phyloP scores from a whole-genome alignment of 176 grass and related monocot genomes.

The Paspalum vaginatum region DNA sequence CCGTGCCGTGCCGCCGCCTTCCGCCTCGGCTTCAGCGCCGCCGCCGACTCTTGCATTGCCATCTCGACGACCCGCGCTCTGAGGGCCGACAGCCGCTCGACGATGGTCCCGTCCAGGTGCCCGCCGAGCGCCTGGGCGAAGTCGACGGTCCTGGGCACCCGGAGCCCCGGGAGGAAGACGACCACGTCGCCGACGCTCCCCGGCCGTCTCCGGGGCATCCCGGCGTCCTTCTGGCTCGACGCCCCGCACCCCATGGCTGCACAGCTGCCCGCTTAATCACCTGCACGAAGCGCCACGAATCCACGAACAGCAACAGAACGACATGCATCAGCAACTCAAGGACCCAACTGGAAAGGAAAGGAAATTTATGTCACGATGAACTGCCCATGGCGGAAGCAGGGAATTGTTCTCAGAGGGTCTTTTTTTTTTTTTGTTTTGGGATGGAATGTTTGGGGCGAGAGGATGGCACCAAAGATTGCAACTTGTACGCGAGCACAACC shows the following conservation, averaged over 20 bases:
- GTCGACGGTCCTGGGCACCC: slow-evolving; percentile 68
- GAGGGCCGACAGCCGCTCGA: slow-evolving; percentile 61
- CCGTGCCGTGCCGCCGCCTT: slow-evolving; percentile 74
- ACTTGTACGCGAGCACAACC: slow-evolving; percentile 29
- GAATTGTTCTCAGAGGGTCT: background rate
- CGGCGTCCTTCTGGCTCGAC: slow-evolving; percentile 60
- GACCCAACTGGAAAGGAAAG: background rate
- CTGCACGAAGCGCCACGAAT: slow-evolving; percentile 32
- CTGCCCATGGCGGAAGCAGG: background rate
- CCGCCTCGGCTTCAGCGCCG: slow-evolving; percentile 59
- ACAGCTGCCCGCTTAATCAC: background rate
- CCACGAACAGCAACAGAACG: background rate
- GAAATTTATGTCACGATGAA: background rate
- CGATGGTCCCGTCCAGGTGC: slow-evolving; percentile 40
- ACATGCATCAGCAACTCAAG: slow-evolving; percentile 8
- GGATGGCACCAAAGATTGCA: background rate
- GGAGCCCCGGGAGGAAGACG: slow-evolving; percentile 86
- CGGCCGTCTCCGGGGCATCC: slow-evolving; percentile 45
- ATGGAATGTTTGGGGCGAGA: background rate
- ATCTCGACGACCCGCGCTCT: slow-evolving; percentile 68
- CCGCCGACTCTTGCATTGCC: slow-evolving; percentile 73
- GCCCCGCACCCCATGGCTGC: slow-evolving; percentile 69
- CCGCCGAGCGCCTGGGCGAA: slow-evolving; percentile 60
- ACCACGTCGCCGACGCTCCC: slow-evolving; percentile 83
- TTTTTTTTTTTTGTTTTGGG: no score